Percentiles rank a stretch among this genome's conserved stretches.
Conservation (phyloP, 345 rosid genomes). For the Syzygium jambos region DNA sequence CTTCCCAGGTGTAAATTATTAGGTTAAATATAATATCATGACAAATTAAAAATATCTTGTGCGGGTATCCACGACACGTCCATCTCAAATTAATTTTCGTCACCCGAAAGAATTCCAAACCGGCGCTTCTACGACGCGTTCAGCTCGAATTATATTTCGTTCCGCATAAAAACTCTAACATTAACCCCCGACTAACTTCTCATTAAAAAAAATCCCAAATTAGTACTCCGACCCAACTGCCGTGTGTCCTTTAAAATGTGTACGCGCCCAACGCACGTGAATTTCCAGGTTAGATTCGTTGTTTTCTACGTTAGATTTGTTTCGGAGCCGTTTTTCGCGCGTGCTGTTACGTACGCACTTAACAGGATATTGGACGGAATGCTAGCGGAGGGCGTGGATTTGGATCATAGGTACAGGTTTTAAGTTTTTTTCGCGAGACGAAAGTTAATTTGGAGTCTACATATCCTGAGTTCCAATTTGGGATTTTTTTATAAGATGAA, state of each 20-base stretch:
- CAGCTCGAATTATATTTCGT: no score
- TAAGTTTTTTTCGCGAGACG: rapidly evolving
- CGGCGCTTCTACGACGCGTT: no score
- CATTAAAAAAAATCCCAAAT: not conserved
- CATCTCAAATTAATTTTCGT: no score
- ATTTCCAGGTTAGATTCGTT: rapidly evolving
- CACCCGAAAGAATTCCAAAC: no score
- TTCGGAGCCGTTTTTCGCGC: no score
- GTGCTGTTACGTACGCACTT: rapidly evolving
- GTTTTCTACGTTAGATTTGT: not conserved
- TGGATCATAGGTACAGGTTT: rapidly evolving
- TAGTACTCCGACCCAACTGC: not conserved
- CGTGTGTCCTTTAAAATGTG: not conserved
- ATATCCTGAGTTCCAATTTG: rapidly evolving
- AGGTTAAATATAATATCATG: no score
- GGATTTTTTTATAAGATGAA: not conserved
- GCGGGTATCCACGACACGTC: no score
- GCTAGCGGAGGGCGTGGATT: not conserved
- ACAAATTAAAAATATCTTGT: no score
- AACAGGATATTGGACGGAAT: not conserved
- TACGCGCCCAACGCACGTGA: not conserved
- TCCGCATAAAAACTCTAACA: no score
- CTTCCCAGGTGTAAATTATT: not conserved
- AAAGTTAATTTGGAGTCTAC: not conserved
- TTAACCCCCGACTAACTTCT: no score